phyloP scores from a whole-genome alignment of 495 filamentous ascomycete species.

The Penicillium atrosanguineum region DNA sequence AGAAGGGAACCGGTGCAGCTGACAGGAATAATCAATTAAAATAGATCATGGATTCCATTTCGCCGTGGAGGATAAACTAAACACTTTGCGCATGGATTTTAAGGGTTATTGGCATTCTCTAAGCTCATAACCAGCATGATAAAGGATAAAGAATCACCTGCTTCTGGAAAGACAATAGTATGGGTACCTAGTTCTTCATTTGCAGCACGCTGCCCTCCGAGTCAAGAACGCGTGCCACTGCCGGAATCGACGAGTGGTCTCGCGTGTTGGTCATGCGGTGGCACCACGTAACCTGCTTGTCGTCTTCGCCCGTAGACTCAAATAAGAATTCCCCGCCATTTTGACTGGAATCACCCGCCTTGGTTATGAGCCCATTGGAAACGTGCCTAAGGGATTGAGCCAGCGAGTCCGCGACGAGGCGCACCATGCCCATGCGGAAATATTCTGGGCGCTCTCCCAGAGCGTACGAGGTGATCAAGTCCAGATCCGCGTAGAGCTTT shows the following conservation, averaged over 20 bases:
- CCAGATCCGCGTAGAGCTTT: conserved; percentile 67
- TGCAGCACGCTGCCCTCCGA: conserved; percentile 3
- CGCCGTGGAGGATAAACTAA: not conserved
- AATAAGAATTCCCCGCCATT: conserved; percentile 86
- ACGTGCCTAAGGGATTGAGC: conserved; percentile 57
- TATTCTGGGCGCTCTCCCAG: conserved; percentile 68
- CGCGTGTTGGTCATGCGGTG: conserved; percentile 79
- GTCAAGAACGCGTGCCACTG: conserved; percentile 59
- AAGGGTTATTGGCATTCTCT: not conserved
- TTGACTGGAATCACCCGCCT: conserved; percentile 66
- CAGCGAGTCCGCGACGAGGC: conserved; percentile 46
- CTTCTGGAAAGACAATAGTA: not conserved
- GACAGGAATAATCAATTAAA: not conserved
- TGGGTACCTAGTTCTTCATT: not conserved
- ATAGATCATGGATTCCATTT: not conserved
- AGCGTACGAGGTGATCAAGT: conserved; percentile 63
- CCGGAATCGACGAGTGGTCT: conserved; percentile 70
- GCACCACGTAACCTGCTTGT: conserved; percentile 69
- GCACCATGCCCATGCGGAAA: conserved; percentile 49
- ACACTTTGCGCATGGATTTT: too few relatives aligned
- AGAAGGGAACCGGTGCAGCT: conserved; percentile 26
- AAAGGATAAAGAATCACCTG: not conserved
- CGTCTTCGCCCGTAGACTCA: conserved; percentile 36
- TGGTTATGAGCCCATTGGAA: conserved; percentile 50
- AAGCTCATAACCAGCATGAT: not conserved